Evolutionary conservation across 805 yeast genomes (phyloP), one percentile per base, ranked within the genome.

Genomic region (Schizosaccharomyces japonicus): DNA sequence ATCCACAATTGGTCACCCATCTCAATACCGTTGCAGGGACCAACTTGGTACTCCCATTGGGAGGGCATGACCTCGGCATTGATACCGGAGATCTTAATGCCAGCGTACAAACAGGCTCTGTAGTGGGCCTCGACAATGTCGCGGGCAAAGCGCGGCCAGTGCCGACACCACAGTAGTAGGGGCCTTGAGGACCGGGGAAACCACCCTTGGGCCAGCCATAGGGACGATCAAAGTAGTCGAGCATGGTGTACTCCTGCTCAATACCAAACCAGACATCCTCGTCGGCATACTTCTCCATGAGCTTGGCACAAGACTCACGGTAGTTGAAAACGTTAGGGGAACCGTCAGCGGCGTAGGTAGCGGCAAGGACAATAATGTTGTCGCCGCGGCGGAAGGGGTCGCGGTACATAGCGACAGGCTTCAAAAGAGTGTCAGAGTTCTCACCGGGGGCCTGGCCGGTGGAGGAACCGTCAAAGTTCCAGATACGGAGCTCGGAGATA

Each of bases 161-260:
- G 69, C 98, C 98, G 55, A 90, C 98, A 76, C 96, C 98, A 73
- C 98, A 90, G 78, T 90, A 90, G 80, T 90, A 90, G 52, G 98
- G 98, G 56, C 98, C 98, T 71, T 90, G 98, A 55, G 98, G 96
- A 57, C 94, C 96, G 63, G 98, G 98, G 92, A 74, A 90, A 53
- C 96, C 98, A 58, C 95, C 95, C 72, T 81, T 78, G 66, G 98
- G 98, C 98, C 98, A 90, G 55, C 94, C 96, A 67, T 85, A 90
- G 53, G 80, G 84, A 59, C 78, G 69, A 65, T 81, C 94, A 59
- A 66, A 78, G 64, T 80, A 78, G 66, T 90, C 98, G 61, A 90
- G 81, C 64, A 90, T 69, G 56, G 98, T 90, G 72, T 90, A 90
- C 68, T 90, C 98, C 72, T 90, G 98, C 70, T 90, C 98, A 59